phyloP scores from a whole-genome alignment of 805 yeast species.

The Saccharomyces mikatae region DNA sequence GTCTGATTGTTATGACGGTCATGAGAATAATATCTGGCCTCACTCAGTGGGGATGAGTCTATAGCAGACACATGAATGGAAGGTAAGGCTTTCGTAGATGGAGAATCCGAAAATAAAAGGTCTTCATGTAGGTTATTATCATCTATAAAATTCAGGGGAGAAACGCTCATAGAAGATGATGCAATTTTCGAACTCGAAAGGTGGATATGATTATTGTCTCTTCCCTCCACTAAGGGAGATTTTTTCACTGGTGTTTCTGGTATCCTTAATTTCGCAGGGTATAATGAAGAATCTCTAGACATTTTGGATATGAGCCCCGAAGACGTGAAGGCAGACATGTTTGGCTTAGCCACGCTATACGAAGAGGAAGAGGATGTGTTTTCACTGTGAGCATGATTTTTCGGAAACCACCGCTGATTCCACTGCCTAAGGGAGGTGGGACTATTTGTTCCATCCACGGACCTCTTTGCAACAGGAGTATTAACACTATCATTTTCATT shows the following conservation, averaged over 20 bases:
- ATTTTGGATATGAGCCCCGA: slow-evolving; percentile 27
- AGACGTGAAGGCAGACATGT: slow-evolving; percentile 22
- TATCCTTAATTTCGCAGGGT: slow-evolving; percentile 18
- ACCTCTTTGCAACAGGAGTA: slow-evolving; percentile 18
- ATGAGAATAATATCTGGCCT: background rate
- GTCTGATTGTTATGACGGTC: background rate
- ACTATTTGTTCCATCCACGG: slow-evolving; percentile 11
- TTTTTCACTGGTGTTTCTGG: slow-evolving; percentile 30
- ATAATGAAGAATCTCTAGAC: slow-evolving; percentile 8
- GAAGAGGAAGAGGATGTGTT: slow-evolving; percentile 1
- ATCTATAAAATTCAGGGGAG: background rate
- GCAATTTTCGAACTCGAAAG: slow-evolving; percentile 3
- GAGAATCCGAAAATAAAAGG: background rate
- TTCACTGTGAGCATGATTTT: background rate
- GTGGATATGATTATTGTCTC: slow-evolving; percentile 2
- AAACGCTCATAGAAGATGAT: background rate
- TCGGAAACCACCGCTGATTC: slow-evolving; percentile 8
- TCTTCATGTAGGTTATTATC: background rate
- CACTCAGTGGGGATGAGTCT: slow-evolving; percentile 16
- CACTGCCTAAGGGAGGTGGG: slow-evolving; percentile 15
- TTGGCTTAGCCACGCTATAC: slow-evolving; percentile 19
- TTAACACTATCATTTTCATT: slow-evolving; percentile 11
- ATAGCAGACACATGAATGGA: background rate
- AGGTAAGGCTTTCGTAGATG: background rate
- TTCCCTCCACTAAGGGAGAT: slow-evolving; percentile 20